Base-by-base conservation (phyloP, 768 basidiomycete species). In the Infundibulicybe gibba region DNA sequence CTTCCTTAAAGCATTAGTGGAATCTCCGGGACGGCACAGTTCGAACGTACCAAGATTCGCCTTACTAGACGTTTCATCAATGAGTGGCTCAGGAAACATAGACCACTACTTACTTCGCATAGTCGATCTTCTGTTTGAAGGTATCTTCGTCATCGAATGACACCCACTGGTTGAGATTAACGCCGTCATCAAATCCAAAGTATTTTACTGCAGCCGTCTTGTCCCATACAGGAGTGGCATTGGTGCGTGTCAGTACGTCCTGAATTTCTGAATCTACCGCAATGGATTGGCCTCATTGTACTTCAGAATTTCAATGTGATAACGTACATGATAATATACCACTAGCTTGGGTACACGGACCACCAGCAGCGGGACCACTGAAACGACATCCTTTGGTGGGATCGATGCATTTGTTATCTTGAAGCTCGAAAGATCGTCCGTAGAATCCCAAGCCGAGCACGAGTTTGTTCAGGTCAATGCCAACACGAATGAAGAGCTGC, bases 381-480 rank as follows among this genome's bases (percentile, higher is more conserved):
- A 38, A 38, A 51, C 58, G 16, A 45, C 38, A 49, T 59, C 61
- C 3, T 58, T 58, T 9, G 61, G 52, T 8, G 35, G 15, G 14
- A 34, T 40, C 35, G 59, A 63, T 31, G 45, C 48, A 19, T 4
- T 3, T 19, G 0, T 50, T 19, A n/a, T 50, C 40, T 4, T 56
- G 46, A 17, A 61, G 55, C 8, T 52, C 52, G 45, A 61, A 64
- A 1, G 57, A 60, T n/a, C 59, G 52, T 1, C 59, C 61, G 41
- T 62, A 64, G 45, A 62, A 64, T 5, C 59, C 61, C 15, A 59
- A 12, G 8, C 58, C 58, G 38, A 59, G 45, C 5, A 61, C 58
- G 44, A 63, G 57, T 20, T 61, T 54, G 13, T 20, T 45, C 0
- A 58, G 58, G 16, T 60, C 45, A 21, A 61, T 46, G n/a, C 54